A percentile compares a stretch with the other conserved stretches of the same genome.
Evolutionary conservation across 345 rosid genomes (phyloP).

Genomic region (Lumnitzera littorea): DNA sequence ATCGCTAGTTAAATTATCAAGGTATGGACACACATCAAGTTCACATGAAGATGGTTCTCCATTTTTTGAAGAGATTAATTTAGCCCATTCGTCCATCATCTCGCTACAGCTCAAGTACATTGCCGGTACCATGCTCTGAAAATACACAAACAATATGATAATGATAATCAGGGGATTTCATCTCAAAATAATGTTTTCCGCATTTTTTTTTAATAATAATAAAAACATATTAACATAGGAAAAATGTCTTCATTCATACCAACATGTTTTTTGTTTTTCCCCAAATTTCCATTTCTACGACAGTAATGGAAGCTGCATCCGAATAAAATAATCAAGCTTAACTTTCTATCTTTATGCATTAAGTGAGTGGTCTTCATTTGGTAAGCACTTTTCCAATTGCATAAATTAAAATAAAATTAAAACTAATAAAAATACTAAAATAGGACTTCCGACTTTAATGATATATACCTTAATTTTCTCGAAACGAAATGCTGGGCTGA

Average conservation of each 20-base stretch:
- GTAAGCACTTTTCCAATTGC: no score
- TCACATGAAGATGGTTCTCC: conserved; percentile 9
- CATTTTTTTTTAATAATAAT: no score
- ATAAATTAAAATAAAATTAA: neutral
- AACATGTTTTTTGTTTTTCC: no score
- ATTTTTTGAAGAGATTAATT: neutral
- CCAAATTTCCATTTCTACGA: no score
- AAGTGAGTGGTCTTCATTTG: neutral
- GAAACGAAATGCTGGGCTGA: conserved; percentile 10
- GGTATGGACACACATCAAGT: conserved; percentile 31
- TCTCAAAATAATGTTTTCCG: neutral
- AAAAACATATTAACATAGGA: no score
- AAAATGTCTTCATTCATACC: no score
- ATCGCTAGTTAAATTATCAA: conserved; percentile 32
- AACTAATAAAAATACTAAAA: neutral
- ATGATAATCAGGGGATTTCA: neutral
- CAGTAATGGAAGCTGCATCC: no score
- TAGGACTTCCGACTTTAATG: no score
- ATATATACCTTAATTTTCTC: conserved; percentile 7
- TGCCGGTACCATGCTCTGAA: conserved; percentile 29
- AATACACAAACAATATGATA: neutral
- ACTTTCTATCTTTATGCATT: neutral
- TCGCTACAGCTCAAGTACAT: conserved; percentile 16
- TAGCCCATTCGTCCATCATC: conserved; percentile 30
- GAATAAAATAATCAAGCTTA: no score